A percentile compares a stretch with the other conserved stretches of the same genome.
These are phyloP conservation scores for Viola pubescens DNA, from an alignment of 441 rosid species.

Conservation along the genomic window DNA sequence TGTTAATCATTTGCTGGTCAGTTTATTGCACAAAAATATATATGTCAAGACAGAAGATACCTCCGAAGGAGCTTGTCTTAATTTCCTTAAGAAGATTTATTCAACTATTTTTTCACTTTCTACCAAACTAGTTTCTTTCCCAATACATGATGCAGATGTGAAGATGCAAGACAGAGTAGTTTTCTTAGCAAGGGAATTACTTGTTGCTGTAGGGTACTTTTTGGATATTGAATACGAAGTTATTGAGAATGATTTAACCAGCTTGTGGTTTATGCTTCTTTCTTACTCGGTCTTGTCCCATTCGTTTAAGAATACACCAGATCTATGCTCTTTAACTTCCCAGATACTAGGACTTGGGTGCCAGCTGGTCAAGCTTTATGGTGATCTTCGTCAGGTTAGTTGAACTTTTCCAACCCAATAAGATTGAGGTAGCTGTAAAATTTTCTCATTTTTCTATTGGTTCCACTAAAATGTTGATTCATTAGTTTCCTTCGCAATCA, in stretches of 20 bases:
- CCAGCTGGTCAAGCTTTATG: constrained; percentile 66
- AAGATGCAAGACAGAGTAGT: constrained; percentile 24
- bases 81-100: constrained; percentile 62
- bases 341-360: constrained; percentile 49
- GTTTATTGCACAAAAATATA: constrained; percentile 44
- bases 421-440: too few relatives aligned
- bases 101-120: constrained; percentile 44
- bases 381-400: constrained; percentile 95
- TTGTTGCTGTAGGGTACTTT: constrained; percentile 47
- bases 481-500: too few relatives aligned
- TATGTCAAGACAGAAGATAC: constrained; percentile 73
- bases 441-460: too few relatives aligned
- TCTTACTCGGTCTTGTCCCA: constrained; percentile 44
- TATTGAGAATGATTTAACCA: constrained; percentile 52
- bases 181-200: constrained; percentile 23
- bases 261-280: constrained; percentile 61
- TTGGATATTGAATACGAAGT: constrained; percentile 82
- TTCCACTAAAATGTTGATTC: too few relatives aligned
- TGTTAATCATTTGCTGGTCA: constrained; percentile 46
- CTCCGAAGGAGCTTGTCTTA: constrained; percentile 71
- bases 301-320: constrained; percentile 30
- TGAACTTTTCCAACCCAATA: neutral
- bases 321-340: constrained; percentile 33
- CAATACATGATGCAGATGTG: constrained; percentile 24
- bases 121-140: constrained; percentile 27